phyloP scores from a whole-genome alignment of 1,284 basidiomycete genomes.

The Peniophora sp. region DNA sequence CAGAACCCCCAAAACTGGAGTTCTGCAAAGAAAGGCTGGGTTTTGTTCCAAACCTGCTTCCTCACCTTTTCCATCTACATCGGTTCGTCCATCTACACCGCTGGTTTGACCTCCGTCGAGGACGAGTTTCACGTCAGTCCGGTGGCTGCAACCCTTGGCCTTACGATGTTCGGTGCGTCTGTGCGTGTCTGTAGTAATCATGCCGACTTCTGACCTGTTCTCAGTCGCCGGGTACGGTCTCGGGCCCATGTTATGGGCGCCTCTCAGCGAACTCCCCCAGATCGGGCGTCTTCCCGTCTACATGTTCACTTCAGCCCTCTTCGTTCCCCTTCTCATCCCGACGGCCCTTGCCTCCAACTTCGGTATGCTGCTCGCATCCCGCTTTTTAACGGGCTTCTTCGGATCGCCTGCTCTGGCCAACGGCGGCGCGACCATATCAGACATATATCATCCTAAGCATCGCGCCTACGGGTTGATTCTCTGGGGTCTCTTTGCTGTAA shows the following conservation, averaged over 20 bases:
- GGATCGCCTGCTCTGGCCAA: conserved; percentile 28
- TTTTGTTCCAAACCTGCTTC: conserved; percentile 49
- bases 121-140: conserved; percentile 39
- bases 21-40: conserved; percentile 17
- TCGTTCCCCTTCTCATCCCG: conserved; percentile 48
- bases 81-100: conserved; percentile 30
- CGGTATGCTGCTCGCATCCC: conserved; percentile 48
- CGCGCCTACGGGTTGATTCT: conserved; percentile 50
- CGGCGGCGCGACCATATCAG: conserved; percentile 27
- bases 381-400: conserved; percentile 56
- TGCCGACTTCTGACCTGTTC: too few relatives aligned
- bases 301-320: conserved; percentile 43
- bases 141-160: conserved; percentile 29
- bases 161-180: conserved; percentile 30
- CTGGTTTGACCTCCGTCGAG: conserved; percentile 33
- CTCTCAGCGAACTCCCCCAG: conserved; percentile 38
- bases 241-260: conserved; percentile 38
- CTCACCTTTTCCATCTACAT: conserved; percentile 52
- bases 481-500: conserved; percentile 50
- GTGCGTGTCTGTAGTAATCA: too few relatives aligned
- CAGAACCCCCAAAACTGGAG: conserved; percentile 22
- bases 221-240: conserved; percentile 25
- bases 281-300: conserved; percentile 40
- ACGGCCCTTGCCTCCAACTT: conserved; percentile 51
- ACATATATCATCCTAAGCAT: conserved; percentile 41